Evolutionary conservation across 2,329 filamentous ascomycete species (phyloP), one percentile per base, ranked within the genome.

Genomic region (Botrytis fabae): DNA sequence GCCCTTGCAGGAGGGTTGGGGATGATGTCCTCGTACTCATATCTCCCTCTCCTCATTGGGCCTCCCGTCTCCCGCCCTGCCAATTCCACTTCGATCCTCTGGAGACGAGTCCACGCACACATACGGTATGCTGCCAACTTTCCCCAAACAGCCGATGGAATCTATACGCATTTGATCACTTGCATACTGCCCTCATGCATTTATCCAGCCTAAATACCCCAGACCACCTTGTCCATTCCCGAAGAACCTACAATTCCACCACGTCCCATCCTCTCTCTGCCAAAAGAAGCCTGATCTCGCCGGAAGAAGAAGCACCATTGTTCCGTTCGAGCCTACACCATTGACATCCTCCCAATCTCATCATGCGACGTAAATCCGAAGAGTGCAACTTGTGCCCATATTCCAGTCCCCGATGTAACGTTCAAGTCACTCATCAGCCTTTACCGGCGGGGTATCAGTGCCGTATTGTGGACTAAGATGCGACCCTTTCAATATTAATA

Each of bases 81-180:
- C 42, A 70, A 70, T 69, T 46, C 38, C 57, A 32, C 54, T 63
- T 66, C n/a, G 44, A 61, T 32, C 66, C 28, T 72, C 40, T 76
- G 76, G 76, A 78, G 76, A 78, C 74, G 76, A 78, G 73, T 73
- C 38, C 46, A 68, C 32, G 40, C 54, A 54, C 46, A 20, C 38
- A 42, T 71, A 46, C 44, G 32, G 2, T 35, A 35, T 54, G 35
- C 46, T 20, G 16, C 62, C 38, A 48, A 54, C 32, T n/a, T n/a
- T 18, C 59, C 42, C 59, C 42, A 35, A 51, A 38, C 63, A 51
- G 38, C 44, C 62, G 62, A 72, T 72, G 63, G 44, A 72, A 72
- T 60, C 54, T 14, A 22, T 40, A 40, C 70, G 7, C 12, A 68
- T 60, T 72, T 61, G 62, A 68, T 68, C 70, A 72, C 48, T 68